Conservation (phyloP, 2,329 filamentous ascomycete species). For the Claviceps cyperi region DNA sequence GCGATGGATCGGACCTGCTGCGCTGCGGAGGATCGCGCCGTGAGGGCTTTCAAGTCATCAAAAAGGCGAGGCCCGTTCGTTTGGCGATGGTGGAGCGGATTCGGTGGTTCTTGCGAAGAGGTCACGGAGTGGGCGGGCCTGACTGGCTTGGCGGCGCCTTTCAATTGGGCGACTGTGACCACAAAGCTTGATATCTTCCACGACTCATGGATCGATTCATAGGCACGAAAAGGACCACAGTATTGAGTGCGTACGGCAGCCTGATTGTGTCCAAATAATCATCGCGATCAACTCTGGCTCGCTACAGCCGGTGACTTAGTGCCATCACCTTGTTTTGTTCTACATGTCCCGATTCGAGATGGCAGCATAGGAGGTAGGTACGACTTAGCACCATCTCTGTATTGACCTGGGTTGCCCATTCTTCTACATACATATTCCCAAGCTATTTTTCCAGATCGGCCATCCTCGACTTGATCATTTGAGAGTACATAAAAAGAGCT, state of each 20-base stretch:
- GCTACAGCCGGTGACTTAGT: neutral
- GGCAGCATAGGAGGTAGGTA: neutral
- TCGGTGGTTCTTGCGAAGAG: constrained; percentile 8
- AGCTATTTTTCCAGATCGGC: neutral
- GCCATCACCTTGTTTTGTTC: neutral
- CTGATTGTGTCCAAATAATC: neutral
- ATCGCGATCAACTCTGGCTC: neutral
- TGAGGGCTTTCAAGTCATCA: neutral
- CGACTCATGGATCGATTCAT: neutral
- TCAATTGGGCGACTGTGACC: neutral
- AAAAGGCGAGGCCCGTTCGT: neutral
- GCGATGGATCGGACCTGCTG: neutral
- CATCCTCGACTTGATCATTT: neutral
- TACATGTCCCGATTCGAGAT: neutral
- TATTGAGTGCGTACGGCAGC: neutral
- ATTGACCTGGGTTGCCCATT: neutral
- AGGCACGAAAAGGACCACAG: neutral
- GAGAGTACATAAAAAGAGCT: neutral
- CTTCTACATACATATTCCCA: neutral
- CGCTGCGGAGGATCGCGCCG: neutral
- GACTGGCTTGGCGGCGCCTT: neutral
- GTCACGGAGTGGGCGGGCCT: neutral
- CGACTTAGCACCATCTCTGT: neutral
- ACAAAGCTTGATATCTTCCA: neutral
- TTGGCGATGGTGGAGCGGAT: constrained; percentile 1